These are phyloP conservation scores for Sporothrix euskadiensis DNA, from an alignment of 2,329 filamentous ascomycete species.

Conservation along the genomic window DNA sequence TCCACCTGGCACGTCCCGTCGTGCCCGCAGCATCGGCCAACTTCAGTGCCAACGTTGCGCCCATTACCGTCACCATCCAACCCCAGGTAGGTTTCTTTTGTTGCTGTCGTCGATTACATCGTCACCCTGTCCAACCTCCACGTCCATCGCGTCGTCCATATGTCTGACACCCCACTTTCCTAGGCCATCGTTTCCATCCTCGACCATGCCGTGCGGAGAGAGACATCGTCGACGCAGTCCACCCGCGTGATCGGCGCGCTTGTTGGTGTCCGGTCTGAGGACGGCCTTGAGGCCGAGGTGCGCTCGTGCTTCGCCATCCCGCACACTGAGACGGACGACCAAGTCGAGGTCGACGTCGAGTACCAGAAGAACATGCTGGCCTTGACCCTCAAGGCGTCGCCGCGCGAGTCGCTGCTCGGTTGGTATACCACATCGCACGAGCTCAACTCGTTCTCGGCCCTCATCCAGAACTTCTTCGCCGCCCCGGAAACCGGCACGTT, in stretches of 20 bases:
- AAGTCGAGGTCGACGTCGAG: conserved; percentile 99
- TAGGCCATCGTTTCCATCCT: conserved; percentile 74
- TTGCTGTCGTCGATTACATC: background rate
- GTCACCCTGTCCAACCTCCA: too few relatives aligned
- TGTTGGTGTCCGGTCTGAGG: conserved; percentile 88
- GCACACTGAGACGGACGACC: conserved; percentile 96
- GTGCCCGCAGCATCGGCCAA: conserved; percentile 77
- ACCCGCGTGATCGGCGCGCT: conserved; percentile 96
- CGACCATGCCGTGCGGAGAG: conserved; percentile 91
- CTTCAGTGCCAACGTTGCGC: conserved; percentile 81
- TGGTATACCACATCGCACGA: conserved; percentile 98
- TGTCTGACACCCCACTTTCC: background rate
- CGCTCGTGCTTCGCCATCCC: conserved; percentile 96
- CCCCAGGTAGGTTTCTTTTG: conserved; percentile 70
- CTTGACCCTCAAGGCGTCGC: conserved; percentile 89
- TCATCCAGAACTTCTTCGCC: conserved; percentile 99
- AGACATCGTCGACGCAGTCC: conserved; percentile 72
- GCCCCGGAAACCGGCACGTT: conserved; percentile 95
- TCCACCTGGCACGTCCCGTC: conserved; percentile 90
- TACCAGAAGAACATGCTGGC: conserved; percentile 99
- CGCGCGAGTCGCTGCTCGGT: conserved; percentile 89
- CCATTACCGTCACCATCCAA: conserved; percentile 91
- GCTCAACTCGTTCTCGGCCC: conserved; percentile 95
- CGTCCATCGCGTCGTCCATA: background rate
- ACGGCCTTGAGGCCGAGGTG: conserved; percentile 95